These are phyloP conservation scores for Cornus controversa DNA, from an alignment of 148 eudicot genomes.

Conservation along the genomic window DNA sequence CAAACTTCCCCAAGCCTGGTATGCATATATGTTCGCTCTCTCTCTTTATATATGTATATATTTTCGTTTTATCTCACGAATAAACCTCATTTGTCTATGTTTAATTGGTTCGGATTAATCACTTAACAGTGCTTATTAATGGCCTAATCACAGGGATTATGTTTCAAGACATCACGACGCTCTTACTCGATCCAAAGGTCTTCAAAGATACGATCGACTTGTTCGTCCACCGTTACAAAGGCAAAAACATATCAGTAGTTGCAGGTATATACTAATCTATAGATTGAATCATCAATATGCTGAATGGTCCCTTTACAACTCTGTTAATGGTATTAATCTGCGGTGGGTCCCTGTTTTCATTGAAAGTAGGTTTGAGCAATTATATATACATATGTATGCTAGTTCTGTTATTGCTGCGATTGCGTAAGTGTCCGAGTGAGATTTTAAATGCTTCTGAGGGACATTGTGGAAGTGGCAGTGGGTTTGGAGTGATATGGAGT, in stretches of 20 bases:
- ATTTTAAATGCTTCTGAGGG: slow-evolving; percentile 25
- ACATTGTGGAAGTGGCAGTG: slow-evolving; percentile 26
- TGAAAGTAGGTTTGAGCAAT: background rate
- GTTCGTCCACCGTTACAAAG: slow-evolving; percentile 78
- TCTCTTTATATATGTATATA: no score
- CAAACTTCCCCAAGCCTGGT: slow-evolving; percentile 92
- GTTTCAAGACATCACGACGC: slow-evolving; percentile 87
- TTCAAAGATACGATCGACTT: slow-evolving; percentile 84
- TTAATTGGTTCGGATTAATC: background rate
- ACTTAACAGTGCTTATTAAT: background rate
- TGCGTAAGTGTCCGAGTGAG: slow-evolving; percentile 29
- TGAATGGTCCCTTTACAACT: background rate
- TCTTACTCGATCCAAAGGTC: slow-evolving; percentile 72
- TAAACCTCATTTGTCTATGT: background rate
- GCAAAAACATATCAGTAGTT: slow-evolving; percentile 69
- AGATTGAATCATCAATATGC: background rate
- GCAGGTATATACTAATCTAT: slow-evolving; percentile 45
- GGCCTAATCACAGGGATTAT: slow-evolving; percentile 54
- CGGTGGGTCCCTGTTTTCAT: background rate
- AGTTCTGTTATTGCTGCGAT: background rate
- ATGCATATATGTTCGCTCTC: background rate
- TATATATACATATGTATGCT: background rate
- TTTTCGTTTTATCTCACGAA: background rate
- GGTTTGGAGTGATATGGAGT: slow-evolving; percentile 33
- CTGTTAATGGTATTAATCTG: background rate